Conservation (phyloP, 2,329 filamentous ascomycete genomes). For the Neodidymelliopsis sp. region DNA sequence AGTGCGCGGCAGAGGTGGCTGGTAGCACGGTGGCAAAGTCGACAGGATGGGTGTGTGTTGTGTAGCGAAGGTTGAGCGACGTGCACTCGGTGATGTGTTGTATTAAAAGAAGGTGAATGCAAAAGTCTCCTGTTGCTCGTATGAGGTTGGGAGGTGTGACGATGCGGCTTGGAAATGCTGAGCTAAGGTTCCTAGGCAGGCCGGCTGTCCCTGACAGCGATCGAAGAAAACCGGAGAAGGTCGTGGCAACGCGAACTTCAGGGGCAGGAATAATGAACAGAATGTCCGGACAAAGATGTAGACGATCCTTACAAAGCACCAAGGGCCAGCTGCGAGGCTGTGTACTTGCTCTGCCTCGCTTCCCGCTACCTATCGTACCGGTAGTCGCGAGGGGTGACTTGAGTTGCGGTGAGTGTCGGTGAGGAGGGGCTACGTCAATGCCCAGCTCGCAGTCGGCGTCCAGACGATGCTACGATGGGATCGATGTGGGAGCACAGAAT, state of each 20-base stretch:
- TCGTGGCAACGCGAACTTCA: constrained; percentile 13
- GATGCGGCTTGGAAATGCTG: constrained; percentile 15
- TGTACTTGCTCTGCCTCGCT: constrained; percentile 7
- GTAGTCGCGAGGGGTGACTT: constrained; percentile 11
- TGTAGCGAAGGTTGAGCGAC: constrained; percentile 11
- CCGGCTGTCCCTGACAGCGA: constrained; percentile 17
- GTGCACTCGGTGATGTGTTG: neutral
- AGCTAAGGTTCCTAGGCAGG: constrained; percentile 12
- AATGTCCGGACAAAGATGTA: constrained; percentile 12
- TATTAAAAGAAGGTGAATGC: constrained; percentile 8
- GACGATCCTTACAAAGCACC: constrained; percentile 8
- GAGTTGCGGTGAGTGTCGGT: constrained; percentile 18
- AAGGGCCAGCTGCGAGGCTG: constrained; percentile 17
- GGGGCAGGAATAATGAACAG: neutral
- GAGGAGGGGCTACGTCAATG: constrained; percentile 21
- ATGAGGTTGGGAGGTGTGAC: constrained; percentile 18
- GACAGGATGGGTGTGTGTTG: too few species aligned
- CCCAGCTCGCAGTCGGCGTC: constrained; percentile 11
- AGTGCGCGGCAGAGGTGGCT: constrained; percentile 29
- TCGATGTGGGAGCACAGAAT: constrained; percentile 17
- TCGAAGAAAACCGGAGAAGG: constrained; percentile 17
- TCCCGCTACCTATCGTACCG: constrained; percentile 1
- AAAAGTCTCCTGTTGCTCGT: constrained; percentile 13
- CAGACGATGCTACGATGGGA: constrained; percentile 16
- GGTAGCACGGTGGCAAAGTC: constrained; percentile 20